phyloP scores from a whole-genome alignment of 78 protist genomes.

The Protostelium mycophagum region DNA sequence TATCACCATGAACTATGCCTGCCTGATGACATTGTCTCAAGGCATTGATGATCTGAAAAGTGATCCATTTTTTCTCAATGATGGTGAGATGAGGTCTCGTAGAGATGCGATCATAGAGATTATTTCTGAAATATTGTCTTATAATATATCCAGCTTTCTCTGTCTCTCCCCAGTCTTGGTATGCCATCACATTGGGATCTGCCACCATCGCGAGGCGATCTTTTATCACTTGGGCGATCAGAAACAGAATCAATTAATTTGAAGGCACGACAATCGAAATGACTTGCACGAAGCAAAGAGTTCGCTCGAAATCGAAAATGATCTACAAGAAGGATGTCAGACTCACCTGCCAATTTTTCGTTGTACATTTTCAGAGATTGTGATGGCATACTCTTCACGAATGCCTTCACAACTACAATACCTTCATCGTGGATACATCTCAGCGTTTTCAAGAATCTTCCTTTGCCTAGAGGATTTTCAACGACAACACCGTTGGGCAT shows the following conservation, averaged over 20 bases:
- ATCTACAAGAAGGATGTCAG: too few species aligned
- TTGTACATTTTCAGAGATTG: constrained; percentile 18
- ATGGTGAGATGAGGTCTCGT: constrained; percentile 76
- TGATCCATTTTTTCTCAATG: constrained; percentile 77
- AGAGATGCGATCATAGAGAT: constrained; percentile 63
- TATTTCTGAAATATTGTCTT: constrained; percentile 67
- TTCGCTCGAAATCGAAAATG: background rate
- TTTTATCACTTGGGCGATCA: constrained; percentile 13
- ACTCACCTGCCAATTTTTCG: constrained; percentile 33
- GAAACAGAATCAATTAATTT: background rate
- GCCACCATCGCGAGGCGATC: constrained; percentile 5
- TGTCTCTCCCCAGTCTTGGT: constrained; percentile 57
- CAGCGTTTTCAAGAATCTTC: constrained; percentile 61
- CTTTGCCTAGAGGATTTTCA: constrained; percentile 36
- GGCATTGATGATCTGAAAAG: constrained; percentile 80
- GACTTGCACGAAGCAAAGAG: background rate
- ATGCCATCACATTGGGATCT: constrained; percentile 72
- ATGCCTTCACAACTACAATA: constrained; percentile 75
- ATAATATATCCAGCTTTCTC: constrained; percentile 68
- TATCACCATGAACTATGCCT: constrained; percentile 63
- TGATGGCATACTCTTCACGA: constrained; percentile 41
- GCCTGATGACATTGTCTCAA: constrained; percentile 52
- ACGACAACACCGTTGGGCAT: background rate
- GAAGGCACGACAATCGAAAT: background rate
- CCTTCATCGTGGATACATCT: constrained; percentile 49